phyloP scores from a whole-genome alignment of 441 rosid species.

The Euphorbia schlechtendalii region DNA sequence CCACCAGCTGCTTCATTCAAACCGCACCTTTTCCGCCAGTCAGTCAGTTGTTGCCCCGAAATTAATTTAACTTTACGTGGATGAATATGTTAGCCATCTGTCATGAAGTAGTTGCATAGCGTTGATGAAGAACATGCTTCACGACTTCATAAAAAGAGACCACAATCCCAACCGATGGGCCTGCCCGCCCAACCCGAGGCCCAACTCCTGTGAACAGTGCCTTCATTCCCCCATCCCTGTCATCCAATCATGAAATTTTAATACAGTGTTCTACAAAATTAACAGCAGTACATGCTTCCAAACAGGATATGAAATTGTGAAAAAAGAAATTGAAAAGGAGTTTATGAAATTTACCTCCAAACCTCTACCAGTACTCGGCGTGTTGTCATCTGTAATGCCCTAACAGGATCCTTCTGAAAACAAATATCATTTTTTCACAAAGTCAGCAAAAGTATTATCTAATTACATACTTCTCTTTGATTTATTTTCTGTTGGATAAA shows the following conservation, averaged over 20 bases:
- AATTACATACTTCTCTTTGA: background rate
- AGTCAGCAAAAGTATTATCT: background rate
- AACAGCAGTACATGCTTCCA: background rate
- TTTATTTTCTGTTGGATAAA: background rate
- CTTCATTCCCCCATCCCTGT: slow-evolving; percentile 82
- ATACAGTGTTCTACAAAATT: background rate
- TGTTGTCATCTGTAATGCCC: slow-evolving; percentile 76
- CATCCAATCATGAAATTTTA: slow-evolving; percentile 9
- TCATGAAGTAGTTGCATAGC: slow-evolving; percentile 24
- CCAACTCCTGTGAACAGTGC: slow-evolving; percentile 86
- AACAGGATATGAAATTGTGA: background rate
- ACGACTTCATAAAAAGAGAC: slow-evolving; percentile 92
- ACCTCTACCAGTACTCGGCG: slow-evolving; percentile 61
- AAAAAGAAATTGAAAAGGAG: background rate
- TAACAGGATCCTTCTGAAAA: slow-evolving; percentile 63
- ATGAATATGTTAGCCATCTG: background rate
- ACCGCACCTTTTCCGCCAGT: slow-evolving; percentile 13
- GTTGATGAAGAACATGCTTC: slow-evolving; percentile 59
- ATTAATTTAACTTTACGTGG: background rate
- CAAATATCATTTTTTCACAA: slow-evolving; percentile 1
- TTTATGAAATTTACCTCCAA: slow-evolving; percentile 59
- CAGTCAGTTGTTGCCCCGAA: slow-evolving; percentile 12
- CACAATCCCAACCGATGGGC: slow-evolving; percentile 97
- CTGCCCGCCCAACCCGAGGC: slow-evolving; percentile 88
- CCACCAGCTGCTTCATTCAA: background rate